These are phyloP conservation scores for Candida quercuum DNA, from an alignment of 805 yeast genomes.

Conservation along the genomic window DNA sequence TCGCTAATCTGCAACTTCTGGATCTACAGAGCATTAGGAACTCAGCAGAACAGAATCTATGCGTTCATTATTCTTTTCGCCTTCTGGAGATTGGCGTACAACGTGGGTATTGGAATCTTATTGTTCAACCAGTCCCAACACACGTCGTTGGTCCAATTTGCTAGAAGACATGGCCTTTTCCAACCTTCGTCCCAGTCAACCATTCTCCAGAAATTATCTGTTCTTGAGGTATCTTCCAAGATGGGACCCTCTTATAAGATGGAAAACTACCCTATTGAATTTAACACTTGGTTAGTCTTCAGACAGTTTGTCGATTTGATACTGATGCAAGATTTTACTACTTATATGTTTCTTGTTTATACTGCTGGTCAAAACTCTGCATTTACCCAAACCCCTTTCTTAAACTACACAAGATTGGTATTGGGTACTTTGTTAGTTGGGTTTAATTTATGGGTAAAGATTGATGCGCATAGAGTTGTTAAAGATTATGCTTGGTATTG, in stretches of 20 bases:
- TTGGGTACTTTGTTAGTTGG: conserved; percentile 58
- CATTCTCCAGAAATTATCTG: conserved; percentile 35
- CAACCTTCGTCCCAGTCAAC: conserved; percentile 25
- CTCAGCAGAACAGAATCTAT: conserved; percentile 13
- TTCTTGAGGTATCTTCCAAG: conserved; percentile 41
- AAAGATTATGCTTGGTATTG: conserved; percentile 93
- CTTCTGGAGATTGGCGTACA: conserved; percentile 73
- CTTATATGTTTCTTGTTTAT: conserved; percentile 60
- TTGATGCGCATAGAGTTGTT: conserved; percentile 83
- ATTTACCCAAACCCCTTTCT: conserved; percentile 38
- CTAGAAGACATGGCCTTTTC: conserved; percentile 42
- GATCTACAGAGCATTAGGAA: conserved; percentile 25
- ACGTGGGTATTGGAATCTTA: conserved; percentile 72
- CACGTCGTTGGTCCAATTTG: conserved; percentile 47
- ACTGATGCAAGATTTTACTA: conserved; percentile 77
- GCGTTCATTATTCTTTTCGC: conserved; percentile 51
- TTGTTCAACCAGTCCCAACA: conserved; percentile 62
- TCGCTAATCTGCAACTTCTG: conserved; percentile 32
- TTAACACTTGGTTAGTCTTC: conserved; percentile 78
- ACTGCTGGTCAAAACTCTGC: conserved; percentile 24
- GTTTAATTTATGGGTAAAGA: conserved; percentile 79
- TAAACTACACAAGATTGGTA: conserved; percentile 45
- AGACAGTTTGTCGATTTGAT: conserved; percentile 77
- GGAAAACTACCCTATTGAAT: conserved; percentile 57
- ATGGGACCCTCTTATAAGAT: conserved; percentile 33